Base-by-base conservation (phyloP, 257 asterid genomes). In the Oldenlandia corymbosa region DNA sequence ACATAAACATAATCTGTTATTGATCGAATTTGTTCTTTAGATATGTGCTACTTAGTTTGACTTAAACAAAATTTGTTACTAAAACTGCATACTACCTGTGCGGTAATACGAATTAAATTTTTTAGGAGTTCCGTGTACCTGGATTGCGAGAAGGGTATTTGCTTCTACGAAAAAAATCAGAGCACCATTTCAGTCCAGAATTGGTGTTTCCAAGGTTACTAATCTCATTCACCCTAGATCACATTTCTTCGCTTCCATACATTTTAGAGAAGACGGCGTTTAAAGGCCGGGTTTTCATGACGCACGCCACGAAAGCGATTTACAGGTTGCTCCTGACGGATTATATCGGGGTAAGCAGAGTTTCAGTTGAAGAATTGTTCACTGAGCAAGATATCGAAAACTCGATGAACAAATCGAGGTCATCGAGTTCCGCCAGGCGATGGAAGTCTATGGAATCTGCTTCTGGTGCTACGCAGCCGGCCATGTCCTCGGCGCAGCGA, bases 391-490 rank as follows among this genome's bases (percentile, higher is more conserved):
- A 93, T 71, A 83, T 93, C 52, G 76, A 75, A 47, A 78, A 77
- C 61, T 87, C 99, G 59, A 93, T 93, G 99, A 95, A 93, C 17
- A 90, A 79, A 75, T 74, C 58, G 77, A 91, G 98, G 99, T 93
- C 72, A 90, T 93, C 57, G 97, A 93, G 78, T 93, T 90, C 84
- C 99, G 90, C 72, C 99, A 90, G 81, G 90, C 99, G 5, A 63
- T 90, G 57, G 97, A 93, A 78, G 96, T 93, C 32, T 84, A 90
- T 27, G 97, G 96, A 23, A 84, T 93, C 67, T 94, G 97, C 55
- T 93, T 93, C 80, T 93, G 99, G 99, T 90, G 99, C 74, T 93
- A 93, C 53, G 90, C 99, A 28, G 99, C 99, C 13, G 97, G 99
- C n/a, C 99, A 93, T 64, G 99, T 93, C 47, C 99, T 93, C 61